phyloP scores from a whole-genome alignment of 2,329 filamentous ascomycete species.

The Fonsecaea nubica region DNA sequence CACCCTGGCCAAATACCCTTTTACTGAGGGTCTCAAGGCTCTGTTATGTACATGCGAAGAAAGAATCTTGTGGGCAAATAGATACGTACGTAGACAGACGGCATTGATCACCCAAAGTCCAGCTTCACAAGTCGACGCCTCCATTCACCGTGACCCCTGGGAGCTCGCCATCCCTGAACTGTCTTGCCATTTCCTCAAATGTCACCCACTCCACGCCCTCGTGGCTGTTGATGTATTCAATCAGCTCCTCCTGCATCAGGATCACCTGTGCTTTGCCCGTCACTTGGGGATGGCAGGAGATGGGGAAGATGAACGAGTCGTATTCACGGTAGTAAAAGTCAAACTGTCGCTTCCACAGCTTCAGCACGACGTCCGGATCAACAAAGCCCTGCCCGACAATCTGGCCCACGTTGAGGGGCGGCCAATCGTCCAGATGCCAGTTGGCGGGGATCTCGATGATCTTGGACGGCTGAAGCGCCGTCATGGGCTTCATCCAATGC shows the following conservation, averaged over 20 bases:
- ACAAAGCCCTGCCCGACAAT: slow-evolving; percentile 36
- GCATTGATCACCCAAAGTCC: background rate
- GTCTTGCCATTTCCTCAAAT: slow-evolving; percentile 71
- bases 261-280: slow-evolving; percentile 56
- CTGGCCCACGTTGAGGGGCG: slow-evolving; percentile 46
- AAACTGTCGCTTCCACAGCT: slow-evolving; percentile 56
- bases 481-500: slow-evolving; percentile 43
- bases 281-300: slow-evolving; percentile 57
- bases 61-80: background rate
- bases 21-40: background rate
- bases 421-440: slow-evolving; percentile 58
- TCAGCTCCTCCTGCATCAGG: slow-evolving; percentile 56
- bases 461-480: slow-evolving; percentile 47
- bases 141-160: background rate
- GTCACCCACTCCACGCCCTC: slow-evolving; percentile 54
- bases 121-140: background rate
- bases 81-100: background rate
- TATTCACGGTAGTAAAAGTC: slow-evolving; percentile 54
- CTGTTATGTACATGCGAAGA: background rate
- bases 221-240: slow-evolving; percentile 54
- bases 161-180: slow-evolving; percentile 64
- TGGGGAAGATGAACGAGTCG: slow-evolving; percentile 56
- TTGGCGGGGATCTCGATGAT: slow-evolving; percentile 56
- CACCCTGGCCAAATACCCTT: too few species aligned
- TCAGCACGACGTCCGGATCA: slow-evolving; percentile 50